Percentiles rank a stretch among this genome's conserved stretches.
Evolutionary conservation across 1,139 yeast genomes (phyloP).

Genomic region (Kluyveromyces sp.): DNA sequence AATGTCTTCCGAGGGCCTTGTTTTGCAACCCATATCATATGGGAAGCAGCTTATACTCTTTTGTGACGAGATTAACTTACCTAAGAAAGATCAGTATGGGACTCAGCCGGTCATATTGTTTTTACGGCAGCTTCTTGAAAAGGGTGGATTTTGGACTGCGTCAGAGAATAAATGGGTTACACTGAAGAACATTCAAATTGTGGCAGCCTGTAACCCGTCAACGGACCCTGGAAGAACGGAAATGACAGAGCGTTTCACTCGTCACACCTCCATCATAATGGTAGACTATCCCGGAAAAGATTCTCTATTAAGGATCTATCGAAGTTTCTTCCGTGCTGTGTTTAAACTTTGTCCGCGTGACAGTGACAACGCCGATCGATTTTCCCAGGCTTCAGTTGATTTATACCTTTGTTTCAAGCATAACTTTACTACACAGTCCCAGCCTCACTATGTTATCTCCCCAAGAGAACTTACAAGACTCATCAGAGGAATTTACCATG

Average conservation of each 20-base stretch:
- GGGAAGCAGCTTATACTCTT: slow-evolving; percentile 79
- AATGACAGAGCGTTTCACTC: slow-evolving; percentile 56
- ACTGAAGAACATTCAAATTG: slow-evolving; percentile 65
- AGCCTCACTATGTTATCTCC: slow-evolving; percentile 64
- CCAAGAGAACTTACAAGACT: slow-evolving; percentile 92
- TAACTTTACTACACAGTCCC: slow-evolving; percentile 35
- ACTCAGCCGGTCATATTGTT: slow-evolving; percentile 72
- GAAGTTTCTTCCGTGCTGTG: slow-evolving; percentile 49
- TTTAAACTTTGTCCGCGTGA: slow-evolving; percentile 59
- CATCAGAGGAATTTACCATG: slow-evolving; percentile 69
- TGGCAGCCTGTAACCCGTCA: slow-evolving; percentile 94
- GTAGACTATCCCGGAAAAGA: slow-evolving; percentile 72
- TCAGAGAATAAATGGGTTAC: slow-evolving; percentile 59
- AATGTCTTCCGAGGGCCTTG: slow-evolving; percentile 44
- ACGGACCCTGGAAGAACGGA: slow-evolving; percentile 67
- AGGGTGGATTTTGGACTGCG: slow-evolving; percentile 70
- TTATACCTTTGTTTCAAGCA: slow-evolving; percentile 46
- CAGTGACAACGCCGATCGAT: slow-evolving; percentile 43
- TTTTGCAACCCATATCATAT: slow-evolving; percentile 51
- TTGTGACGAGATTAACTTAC: slow-evolving; percentile 89
- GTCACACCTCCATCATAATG: slow-evolving; percentile 62
- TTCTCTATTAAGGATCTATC: slow-evolving; percentile 65
- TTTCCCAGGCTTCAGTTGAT: slow-evolving; percentile 61
- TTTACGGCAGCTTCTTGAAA: slow-evolving; percentile 68
- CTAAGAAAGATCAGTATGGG: slow-evolving; percentile 66